Evolutionary conservation across 2,329 filamentous ascomycete genomes (phyloP).

Genomic region (Cercospora zeina): DNA sequence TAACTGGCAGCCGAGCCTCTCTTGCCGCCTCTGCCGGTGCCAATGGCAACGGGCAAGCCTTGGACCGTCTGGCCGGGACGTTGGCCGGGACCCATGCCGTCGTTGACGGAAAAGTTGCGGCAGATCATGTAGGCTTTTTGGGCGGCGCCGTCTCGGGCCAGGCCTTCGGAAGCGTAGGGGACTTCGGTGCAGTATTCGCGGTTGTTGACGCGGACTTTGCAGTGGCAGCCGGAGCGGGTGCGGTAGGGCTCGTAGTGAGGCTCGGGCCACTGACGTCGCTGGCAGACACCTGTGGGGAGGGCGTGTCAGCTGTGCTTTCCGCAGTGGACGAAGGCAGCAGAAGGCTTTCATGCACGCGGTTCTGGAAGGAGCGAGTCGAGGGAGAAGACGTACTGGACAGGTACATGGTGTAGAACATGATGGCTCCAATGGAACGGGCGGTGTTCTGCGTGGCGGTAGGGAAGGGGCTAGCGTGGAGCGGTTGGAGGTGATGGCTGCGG

Average conservation of each 20-base stretch:
- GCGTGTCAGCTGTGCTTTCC: constrained; percentile 15
- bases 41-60: constrained; percentile 64
- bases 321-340: constrained; percentile 29
- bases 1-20: constrained; percentile 45
- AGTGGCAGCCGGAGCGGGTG: constrained; percentile 74
- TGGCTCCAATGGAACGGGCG: constrained; percentile 30
- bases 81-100: constrained; percentile 74
- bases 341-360: constrained; percentile 20
- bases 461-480: constrained; percentile 28
- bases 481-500: constrained; percentile 34
- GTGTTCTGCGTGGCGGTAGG: constrained; percentile 27
- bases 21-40: constrained; percentile 57
- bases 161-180: constrained; percentile 74
- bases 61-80: constrained; percentile 59
- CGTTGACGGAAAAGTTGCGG: constrained; percentile 94
- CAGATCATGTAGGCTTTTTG: constrained; percentile 98
- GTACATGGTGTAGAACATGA: constrained; percentile 53
- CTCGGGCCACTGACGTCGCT: constrained; percentile 89
- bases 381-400: constrained; percentile 54
- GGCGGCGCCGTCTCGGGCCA: constrained; percentile 90
- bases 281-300: constrained; percentile 72
- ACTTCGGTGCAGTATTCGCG: constrained; percentile 93
- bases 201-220: constrained; percentile 91
- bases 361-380: constrained; percentile 29
- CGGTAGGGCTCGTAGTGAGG: constrained; percentile 83